These are phyloP conservation scores for Aquilaria malaccensis DNA, from an alignment of 345 rosid genomes.

Conservation along the genomic window DNA sequence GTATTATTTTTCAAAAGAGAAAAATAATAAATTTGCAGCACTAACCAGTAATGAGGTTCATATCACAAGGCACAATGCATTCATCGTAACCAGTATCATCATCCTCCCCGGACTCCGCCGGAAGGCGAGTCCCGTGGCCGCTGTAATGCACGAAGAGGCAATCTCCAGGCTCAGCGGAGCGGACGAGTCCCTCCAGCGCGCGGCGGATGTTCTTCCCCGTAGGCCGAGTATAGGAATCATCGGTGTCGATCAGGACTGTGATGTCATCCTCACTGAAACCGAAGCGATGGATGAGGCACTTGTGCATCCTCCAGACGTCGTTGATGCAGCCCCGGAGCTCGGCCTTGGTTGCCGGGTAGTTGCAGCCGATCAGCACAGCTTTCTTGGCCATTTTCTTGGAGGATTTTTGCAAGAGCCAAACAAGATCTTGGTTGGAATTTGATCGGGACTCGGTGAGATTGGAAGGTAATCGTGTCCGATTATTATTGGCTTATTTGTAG, in stretches of 20 bases:
- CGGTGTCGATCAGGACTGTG: slow-evolving; percentile 63
- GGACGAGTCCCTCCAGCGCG: slow-evolving; percentile 45
- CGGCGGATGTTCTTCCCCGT: slow-evolving; percentile 72
- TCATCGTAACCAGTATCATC: slow-evolving; percentile 96
- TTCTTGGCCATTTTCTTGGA: slow-evolving; percentile 45
- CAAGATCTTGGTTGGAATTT: too few relatives aligned
- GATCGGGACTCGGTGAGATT: too few relatives aligned
- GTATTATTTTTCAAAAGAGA: not conserved
- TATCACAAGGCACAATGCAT: slow-evolving; percentile 91
- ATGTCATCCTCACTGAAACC: slow-evolving; percentile 65
- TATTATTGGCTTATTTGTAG: too few relatives aligned
- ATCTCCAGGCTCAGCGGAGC: slow-evolving; percentile 58
- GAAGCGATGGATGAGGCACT: slow-evolving; percentile 50
- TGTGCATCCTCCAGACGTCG: slow-evolving; percentile 65
- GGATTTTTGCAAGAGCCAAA: too few relatives aligned
- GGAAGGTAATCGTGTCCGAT: too few relatives aligned
- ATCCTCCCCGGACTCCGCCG: slow-evolving; percentile 92
- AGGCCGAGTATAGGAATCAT: slow-evolving; percentile 50
- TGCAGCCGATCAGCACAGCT: slow-evolving; percentile 77
- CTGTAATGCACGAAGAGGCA: slow-evolving; percentile 77
- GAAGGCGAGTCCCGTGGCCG: slow-evolving; percentile 97
- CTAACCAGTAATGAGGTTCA: slow-evolving; percentile 87
- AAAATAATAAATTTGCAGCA: too few relatives aligned
- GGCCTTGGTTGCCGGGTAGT: slow-evolving; percentile 81
- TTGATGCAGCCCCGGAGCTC: slow-evolving; percentile 88